Evolutionary conservation across 2,329 filamentous ascomycete species (phyloP).

Genomic region (Aspergillus udagawae): DNA sequence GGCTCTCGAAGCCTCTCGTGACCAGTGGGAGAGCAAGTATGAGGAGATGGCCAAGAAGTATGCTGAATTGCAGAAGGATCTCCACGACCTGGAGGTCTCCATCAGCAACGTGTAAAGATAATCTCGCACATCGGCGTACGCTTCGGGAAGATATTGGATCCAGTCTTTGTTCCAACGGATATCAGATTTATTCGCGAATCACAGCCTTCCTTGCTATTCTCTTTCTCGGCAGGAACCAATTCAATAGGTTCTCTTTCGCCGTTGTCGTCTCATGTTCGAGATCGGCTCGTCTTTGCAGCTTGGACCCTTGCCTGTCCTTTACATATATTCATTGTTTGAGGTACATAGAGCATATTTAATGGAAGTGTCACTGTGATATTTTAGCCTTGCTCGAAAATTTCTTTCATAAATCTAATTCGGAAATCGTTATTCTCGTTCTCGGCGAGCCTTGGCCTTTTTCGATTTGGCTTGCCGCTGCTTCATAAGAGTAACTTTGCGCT

Average conservation of each 20-base stretch:
- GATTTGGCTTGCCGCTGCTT: conserved; percentile 68
- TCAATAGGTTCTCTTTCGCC: conserved; percentile 14
- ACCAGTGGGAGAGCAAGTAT: conserved; percentile 96
- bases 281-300: conserved; percentile 11
- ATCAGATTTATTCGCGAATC: conserved; percentile 24
- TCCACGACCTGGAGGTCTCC: conserved; percentile 84
- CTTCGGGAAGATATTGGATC: conserved; percentile 26
- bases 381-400: not conserved
- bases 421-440: conserved; percentile 30
- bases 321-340: conserved; percentile 7
- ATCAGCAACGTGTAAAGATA: conserved; percentile 81
- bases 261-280: conserved; percentile 9
- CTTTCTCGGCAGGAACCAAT: conserved; percentile 14
- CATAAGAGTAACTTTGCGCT: conserved; percentile 60
- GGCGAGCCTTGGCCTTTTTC: conserved; percentile 60
- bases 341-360: conserved; percentile 15
- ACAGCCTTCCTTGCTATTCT: conserved; percentile 23
- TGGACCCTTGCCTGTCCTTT: conserved; percentile 14
- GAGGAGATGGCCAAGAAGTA: conserved; percentile 97
- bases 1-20: conserved; percentile 84
- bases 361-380: not conserved
- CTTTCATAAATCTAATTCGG: not conserved
- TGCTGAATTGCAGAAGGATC: conserved; percentile 75
- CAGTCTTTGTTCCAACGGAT: conserved; percentile 21
- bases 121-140: conserved; percentile 29